These are phyloP conservation scores for Penicillium sp. DNA, from an alignment of 2,329 filamentous ascomycete species.

Conservation along the genomic window DNA sequence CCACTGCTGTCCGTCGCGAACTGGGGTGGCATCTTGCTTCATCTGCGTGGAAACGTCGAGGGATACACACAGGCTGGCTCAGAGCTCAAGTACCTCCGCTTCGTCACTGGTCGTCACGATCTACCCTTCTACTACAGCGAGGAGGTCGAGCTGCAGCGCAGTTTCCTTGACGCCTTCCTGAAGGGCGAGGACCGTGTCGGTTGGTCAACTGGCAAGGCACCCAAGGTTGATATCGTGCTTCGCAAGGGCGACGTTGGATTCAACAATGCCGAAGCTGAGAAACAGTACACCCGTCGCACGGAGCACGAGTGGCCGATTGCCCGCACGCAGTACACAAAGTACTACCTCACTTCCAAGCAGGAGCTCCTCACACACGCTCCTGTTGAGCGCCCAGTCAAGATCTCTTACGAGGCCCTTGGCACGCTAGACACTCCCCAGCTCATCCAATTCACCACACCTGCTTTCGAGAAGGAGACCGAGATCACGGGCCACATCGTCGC, in stretches of 20 bases:
- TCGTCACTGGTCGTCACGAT: slow-evolving; percentile 70
- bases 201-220: slow-evolving; percentile 53
- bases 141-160: slow-evolving; percentile 66
- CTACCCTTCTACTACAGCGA: slow-evolving; percentile 71
- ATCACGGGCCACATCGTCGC: slow-evolving; percentile 69
- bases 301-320: slow-evolving; percentile 69
- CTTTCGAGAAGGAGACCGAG: slow-evolving; percentile 65
- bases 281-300: slow-evolving; percentile 54
- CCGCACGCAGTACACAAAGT: slow-evolving; percentile 64
- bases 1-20: slow-evolving; percentile 68
- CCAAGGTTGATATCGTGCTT: slow-evolving; percentile 62
- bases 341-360: slow-evolving; percentile 55
- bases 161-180: slow-evolving; percentile 70
- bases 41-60: slow-evolving; percentile 68
- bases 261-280: slow-evolving; percentile 64
- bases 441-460: slow-evolving; percentile 58
- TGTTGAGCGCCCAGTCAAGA: slow-evolving; percentile 34
- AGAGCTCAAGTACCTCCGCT: slow-evolving; percentile 66
- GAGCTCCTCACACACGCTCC: slow-evolving; percentile 42
- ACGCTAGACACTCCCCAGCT: slow-evolving; percentile 55
- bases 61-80: slow-evolving; percentile 66
- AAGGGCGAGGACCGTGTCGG: slow-evolving; percentile 62
- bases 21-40: slow-evolving; percentile 70
- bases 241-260: slow-evolving; percentile 68
- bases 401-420: slow-evolving; percentile 63